These are phyloP conservation scores for Cryphonectria nitschkei DNA, from an alignment of 2,329 filamentous ascomycete genomes.

Conservation along the genomic window DNA sequence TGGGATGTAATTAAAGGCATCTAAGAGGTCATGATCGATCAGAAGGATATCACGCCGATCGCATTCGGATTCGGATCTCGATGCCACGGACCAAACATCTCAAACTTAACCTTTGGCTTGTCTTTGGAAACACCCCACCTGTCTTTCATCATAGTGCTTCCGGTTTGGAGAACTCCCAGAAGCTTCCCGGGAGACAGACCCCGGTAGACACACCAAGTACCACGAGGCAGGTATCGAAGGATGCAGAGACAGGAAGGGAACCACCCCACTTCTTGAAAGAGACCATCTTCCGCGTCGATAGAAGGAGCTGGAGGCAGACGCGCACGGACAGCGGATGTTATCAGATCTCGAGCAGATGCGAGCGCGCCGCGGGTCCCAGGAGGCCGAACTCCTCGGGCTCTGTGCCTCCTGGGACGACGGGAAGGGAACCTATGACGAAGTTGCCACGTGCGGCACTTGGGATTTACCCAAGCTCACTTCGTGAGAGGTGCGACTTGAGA, in stretches of 20 bases:
- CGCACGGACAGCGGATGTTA: constrained; percentile 27
- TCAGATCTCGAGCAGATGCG: constrained; percentile 16
- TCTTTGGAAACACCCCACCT: too few species aligned
- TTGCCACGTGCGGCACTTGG: constrained; percentile 25
- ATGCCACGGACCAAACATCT: too few species aligned
- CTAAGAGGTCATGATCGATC: too few species aligned
- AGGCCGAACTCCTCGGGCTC: constrained; percentile 22
- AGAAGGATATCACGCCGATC: too few species aligned
- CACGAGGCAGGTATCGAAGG: background rate
- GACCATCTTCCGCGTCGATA: constrained; percentile 23
- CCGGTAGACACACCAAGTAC: background rate
- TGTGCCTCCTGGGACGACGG: constrained; percentile 22
- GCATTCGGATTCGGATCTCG: too few species aligned
- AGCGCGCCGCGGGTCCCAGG: constrained; percentile 26
- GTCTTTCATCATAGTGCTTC: too few species aligned
- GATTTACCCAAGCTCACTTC: constrained; percentile 2
- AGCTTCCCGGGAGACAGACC: too few species aligned
- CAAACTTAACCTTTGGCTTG: too few species aligned
- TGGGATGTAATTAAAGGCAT: too few species aligned
- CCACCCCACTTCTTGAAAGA: constrained; percentile 10
- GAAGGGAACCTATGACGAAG: constrained; percentile 19
- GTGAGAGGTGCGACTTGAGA: background rate
- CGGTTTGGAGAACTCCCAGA: too few species aligned
- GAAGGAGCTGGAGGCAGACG: constrained; percentile 28
- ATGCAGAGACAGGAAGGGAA: background rate